These are phyloP conservation scores for Zygnema cylindricum DNA, from an alignment of 139 green algal species.

Conservation along the genomic window DNA sequence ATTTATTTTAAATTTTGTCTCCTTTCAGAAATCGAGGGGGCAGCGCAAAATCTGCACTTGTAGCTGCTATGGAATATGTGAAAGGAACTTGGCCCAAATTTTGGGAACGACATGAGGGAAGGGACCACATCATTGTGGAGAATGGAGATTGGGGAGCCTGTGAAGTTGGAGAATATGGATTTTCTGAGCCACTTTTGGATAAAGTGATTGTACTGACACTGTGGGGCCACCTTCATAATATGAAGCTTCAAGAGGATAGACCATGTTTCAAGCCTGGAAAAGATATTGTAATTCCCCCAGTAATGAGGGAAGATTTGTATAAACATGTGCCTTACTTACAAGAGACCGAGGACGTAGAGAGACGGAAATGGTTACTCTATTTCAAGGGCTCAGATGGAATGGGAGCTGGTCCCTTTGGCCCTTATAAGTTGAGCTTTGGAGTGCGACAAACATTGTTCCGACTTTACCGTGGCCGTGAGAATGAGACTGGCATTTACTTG, in stretches of 20 bases:
- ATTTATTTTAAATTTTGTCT: background rate
- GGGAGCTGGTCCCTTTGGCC: background rate
- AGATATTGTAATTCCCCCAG: conserved; percentile 53
- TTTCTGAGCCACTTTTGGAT: background rate
- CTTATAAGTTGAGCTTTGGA: conserved; percentile 45
- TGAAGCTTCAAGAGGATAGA: background rate
- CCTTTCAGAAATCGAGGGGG: background rate
- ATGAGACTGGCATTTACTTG: conserved; percentile 9
- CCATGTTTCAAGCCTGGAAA: conserved; percentile 62
- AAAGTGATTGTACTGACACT: conserved; percentile 1
- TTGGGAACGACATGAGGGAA: conserved; percentile 68
- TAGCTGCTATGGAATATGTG: conserved; percentile 64
- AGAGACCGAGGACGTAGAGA: background rate
- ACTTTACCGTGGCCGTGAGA: conserved; percentile 34
- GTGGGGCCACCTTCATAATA: conserved; percentile 14
- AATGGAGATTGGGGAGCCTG: conserved; percentile 18
- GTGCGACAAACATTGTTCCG: conserved; percentile 60
- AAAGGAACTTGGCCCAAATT: conserved; percentile 68
- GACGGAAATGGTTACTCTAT: background rate
- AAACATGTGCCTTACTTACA: background rate
- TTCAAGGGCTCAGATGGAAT: background rate
- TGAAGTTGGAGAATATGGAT: background rate
- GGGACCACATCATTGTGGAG: conserved; percentile 23
- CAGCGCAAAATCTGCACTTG: background rate
- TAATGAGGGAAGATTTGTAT: background rate